A percentile compares a stretch with the other conserved stretches of the same genome.
These are phyloP conservation scores for Leccinum fibrillosum DNA, from an alignment of 768 basidiomycete genomes.

Conservation along the genomic window DNA sequence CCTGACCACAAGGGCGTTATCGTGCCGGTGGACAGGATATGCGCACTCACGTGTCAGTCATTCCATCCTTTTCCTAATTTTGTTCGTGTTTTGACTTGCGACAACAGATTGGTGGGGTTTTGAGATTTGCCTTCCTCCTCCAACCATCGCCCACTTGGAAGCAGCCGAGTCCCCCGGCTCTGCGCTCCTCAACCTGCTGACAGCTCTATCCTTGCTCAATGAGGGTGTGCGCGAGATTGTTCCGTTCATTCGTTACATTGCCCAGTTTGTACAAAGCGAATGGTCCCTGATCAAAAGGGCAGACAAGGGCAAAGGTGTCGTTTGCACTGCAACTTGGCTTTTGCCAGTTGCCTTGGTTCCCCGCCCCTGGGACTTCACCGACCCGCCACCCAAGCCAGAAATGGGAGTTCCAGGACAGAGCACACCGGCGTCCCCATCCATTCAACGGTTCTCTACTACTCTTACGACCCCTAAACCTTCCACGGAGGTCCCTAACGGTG, in stretches of 20 bases:
- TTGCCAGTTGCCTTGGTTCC: constrained; percentile 79
- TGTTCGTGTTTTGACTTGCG: constrained; percentile 6
- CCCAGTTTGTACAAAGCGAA: constrained; percentile 76
- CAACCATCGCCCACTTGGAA: constrained; percentile 58
- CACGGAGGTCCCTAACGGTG: constrained; percentile 15
- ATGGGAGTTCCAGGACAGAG: constrained; percentile 9
- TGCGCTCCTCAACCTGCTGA: constrained; percentile 69
- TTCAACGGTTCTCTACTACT: constrained; percentile 22
- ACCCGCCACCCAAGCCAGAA: constrained; percentile 36
- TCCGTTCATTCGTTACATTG: constrained; percentile 80
- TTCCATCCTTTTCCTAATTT: not conserved
- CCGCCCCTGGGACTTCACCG: constrained; percentile 74
- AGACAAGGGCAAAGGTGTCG: constrained; percentile 72
- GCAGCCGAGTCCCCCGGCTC: constrained; percentile 57
- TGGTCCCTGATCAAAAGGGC: constrained; percentile 60
- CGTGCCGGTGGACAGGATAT: constrained; percentile 76
- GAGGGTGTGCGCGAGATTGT: constrained; percentile 80
- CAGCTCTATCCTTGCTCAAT: constrained; percentile 64
- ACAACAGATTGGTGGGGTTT: constrained; percentile 86
- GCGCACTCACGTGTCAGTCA: constrained; percentile 72
- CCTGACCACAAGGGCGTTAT: constrained; percentile 69
- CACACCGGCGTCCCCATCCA: constrained; percentile 21
- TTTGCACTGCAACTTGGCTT: constrained; percentile 90
- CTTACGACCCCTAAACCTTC: constrained; percentile 30
- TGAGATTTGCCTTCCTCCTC: constrained; percentile 71